Percentiles rank a stretch among this genome's conserved stretches.
Evolutionary conservation across 1,139 yeast genomes (phyloP).

Genomic region (Candida glucosophila): DNA sequence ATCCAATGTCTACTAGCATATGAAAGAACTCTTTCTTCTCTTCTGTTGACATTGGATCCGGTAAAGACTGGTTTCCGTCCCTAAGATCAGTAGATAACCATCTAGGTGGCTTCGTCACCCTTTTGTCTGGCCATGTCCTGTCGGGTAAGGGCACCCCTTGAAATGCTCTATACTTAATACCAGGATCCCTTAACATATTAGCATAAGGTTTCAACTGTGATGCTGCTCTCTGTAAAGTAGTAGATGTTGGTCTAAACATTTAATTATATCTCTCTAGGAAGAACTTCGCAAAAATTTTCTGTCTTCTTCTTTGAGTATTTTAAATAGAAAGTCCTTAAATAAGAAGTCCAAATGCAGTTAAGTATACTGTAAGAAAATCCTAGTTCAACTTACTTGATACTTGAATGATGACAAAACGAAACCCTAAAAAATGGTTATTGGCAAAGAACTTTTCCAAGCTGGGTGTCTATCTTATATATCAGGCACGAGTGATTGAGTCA

Average conservation of each 20-base stretch:
- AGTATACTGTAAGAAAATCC: no score
- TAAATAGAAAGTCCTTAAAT: no score
- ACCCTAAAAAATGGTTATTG: no score
- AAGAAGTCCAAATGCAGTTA: no score
- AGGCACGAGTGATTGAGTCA: no score
- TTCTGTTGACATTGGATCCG: constrained; percentile 40
- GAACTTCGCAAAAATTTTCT: no score
- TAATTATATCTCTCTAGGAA: no score
- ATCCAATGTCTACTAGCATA: constrained; percentile 36
- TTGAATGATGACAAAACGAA: no score
- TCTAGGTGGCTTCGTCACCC: constrained; percentile 35
- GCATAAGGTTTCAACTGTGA: constrained; percentile 11
- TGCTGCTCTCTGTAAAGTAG: constrained; percentile 19
- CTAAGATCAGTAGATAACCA: constrained; percentile 44
- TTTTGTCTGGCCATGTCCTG: constrained; percentile 36
- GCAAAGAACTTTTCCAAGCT: no score
- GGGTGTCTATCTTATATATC: no score
- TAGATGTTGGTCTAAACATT: constrained; percentile 19
- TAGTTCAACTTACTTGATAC: no score
- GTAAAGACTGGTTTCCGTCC: constrained; percentile 43
- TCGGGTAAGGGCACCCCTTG: constrained; percentile 29
- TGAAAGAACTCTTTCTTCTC: constrained; percentile 39
- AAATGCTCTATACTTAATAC: constrained; percentile 30
- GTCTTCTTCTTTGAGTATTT: no score
- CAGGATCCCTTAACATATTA: constrained; percentile 35